These are phyloP conservation scores for Pistacia integerrima DNA, from an alignment of 345 rosid species.

Conservation along the genomic window DNA sequence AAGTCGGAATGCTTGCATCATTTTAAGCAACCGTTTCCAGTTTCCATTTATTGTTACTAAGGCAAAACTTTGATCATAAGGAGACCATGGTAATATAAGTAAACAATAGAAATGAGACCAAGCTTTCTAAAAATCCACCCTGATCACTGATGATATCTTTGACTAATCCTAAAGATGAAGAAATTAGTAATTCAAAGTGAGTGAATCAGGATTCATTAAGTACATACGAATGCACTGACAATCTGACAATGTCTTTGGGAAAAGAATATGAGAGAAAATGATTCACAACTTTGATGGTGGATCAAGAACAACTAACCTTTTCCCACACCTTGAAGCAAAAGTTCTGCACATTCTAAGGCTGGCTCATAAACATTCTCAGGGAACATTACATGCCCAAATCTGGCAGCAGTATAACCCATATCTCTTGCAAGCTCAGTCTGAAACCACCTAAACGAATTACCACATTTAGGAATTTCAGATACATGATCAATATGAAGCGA, in stretches of 20 bases:
- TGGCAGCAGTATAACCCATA: constrained; percentile 94
- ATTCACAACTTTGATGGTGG: not conserved
- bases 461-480: constrained; percentile 57
- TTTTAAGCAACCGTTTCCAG: not conserved
- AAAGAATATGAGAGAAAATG: not conserved
- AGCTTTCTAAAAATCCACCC: not conserved
- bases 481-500: constrained; percentile 14
- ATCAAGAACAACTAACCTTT: constrained; percentile 53
- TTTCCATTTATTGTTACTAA: not conserved
- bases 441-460: constrained; percentile 67
- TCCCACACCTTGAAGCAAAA: constrained; percentile 89
- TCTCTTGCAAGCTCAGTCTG: constrained; percentile 98
- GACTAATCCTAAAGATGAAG: not conserved
- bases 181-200: not conserved
- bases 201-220: not conserved
- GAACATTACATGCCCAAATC: constrained; percentile 98
- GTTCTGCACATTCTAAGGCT: constrained; percentile 86
- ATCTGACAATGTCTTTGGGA: not conserved
- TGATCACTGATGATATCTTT: not conserved
- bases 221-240: not conserved
- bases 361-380: constrained; percentile 99
- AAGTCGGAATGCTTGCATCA: not conserved
- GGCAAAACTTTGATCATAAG: not conserved
- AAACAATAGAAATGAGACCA: not conserved
- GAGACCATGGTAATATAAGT: not conserved